These are phyloP conservation scores for Spiraea crenata DNA, from an alignment of 331 rosid species.

Conservation along the genomic window DNA sequence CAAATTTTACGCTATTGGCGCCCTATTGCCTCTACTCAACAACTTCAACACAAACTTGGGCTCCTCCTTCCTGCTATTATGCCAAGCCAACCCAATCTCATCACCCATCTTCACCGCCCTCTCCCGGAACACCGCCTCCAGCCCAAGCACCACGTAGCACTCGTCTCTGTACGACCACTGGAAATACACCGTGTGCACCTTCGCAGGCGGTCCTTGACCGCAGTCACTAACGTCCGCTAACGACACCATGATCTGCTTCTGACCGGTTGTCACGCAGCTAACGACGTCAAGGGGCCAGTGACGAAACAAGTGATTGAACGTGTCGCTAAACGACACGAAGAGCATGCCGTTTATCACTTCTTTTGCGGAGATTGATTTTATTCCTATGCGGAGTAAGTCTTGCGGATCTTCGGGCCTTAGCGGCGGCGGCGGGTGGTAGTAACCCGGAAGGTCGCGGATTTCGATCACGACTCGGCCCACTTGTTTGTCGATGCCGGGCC, in stretches of 20 bases:
- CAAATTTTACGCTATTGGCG: neutral
- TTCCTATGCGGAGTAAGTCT: neutral
- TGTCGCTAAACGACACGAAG: neutral
- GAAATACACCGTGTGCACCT: neutral
- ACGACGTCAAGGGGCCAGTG: neutral
- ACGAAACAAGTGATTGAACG: neutral
- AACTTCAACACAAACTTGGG: neutral
- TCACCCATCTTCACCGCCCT: neutral
- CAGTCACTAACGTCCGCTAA: neutral
- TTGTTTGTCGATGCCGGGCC: neutral
- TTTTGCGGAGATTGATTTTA: neutral
- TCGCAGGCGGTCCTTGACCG: no score
- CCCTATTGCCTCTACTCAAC: neutral
- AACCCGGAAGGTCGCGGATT: neutral
- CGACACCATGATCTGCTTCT: neutral
- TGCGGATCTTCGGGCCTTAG: neutral
- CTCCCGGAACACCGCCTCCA: neutral
- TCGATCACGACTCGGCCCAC: neutral
- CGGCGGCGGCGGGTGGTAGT: neutral
- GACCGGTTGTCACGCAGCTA: neutral
- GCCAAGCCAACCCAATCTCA: constrained; percentile 3
- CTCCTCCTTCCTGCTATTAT: neutral
- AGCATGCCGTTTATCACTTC: neutral
- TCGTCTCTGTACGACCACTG: neutral
- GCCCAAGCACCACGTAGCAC: neutral